Percentiles rank a stretch among this genome's conserved stretches.
These are phyloP conservation scores for Aspergillus amoenus DNA, from an alignment of 2,329 filamentous ascomycete species.

Conservation along the genomic window DNA sequence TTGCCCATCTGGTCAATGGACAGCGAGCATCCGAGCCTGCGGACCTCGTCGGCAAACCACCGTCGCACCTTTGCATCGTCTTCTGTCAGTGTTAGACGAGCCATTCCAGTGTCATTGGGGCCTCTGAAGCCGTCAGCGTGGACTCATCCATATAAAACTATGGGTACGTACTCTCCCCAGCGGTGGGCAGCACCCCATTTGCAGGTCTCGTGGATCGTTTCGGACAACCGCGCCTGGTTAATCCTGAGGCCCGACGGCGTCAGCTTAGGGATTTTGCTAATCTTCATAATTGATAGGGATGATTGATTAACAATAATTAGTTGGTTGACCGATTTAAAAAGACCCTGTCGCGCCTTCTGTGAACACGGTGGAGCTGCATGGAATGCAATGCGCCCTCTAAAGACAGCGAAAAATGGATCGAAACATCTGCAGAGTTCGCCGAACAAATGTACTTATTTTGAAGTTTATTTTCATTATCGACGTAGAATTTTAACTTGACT, in stretches of 20 bases:
- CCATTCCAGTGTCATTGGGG: constrained; percentile 58
- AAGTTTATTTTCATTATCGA: no score
- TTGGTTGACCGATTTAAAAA: no score
- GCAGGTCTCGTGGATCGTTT: constrained; percentile 32
- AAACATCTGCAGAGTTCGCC: no score
- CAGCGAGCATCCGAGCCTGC: constrained; percentile 61
- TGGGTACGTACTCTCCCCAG: constrained; percentile 25
- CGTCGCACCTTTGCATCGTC: constrained; percentile 65
- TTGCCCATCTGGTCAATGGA: constrained; percentile 62
- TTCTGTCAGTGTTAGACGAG: constrained; percentile 67
- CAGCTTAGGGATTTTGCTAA: neutral
- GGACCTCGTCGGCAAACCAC: constrained; percentile 66
- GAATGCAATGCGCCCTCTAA: no score
- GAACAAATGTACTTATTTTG: no score
- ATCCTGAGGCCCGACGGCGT: constrained; percentile 26
- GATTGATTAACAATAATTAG: no score
- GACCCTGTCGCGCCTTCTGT: no score
- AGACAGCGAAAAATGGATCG: no score
- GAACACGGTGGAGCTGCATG: no score
- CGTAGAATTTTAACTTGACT: no score
- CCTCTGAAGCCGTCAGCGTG: neutral
- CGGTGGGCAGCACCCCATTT: constrained; percentile 32
- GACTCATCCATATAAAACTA: neutral
- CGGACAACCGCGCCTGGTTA: constrained; percentile 28
- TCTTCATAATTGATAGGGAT: neutral